Base-by-base conservation (phyloP, 2,329 filamentous ascomycete species). In the Rutstroemia sp. region DNA sequence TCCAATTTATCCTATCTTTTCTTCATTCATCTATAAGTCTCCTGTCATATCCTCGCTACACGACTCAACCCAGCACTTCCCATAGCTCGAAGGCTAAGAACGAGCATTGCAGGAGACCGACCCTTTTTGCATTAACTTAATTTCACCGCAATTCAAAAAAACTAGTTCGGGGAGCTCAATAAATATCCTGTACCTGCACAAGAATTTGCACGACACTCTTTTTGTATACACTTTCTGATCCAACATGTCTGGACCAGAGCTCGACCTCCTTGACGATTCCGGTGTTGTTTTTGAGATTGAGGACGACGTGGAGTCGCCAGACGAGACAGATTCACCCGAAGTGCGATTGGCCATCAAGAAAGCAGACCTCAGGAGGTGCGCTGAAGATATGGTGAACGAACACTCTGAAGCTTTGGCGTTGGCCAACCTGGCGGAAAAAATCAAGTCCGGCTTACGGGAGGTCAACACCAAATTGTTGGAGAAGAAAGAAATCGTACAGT, bases 401-500 rank as follows among this genome's bases (percentile, higher is more conserved):
- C 52, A 55, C 14, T 55, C 52, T 2, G 52, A 55, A 49, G 52
- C 52, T 37, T 14, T 55, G n/a, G 52, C 52, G 17, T 39, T 55
- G n/a, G 34, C 52, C 49, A 37, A 38, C 41, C 34, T 55, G 23
- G 52, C 52, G 34, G 48, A 55, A 19, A 55, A 34, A 25, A 55
- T 55, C 16, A 48, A 55, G 42, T 50, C 52, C n/a, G 52, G 52
- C n/a, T 48, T 55, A 2, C 48, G 49, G 17, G 52, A 55, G 27
- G 52, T 55, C 23, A 55, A 55, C 38, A 34, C 8, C 8, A 55
- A 50, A 19, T 44, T 55, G 21, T 30, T 55, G 38, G 52, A 55
- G 38, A 55, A 55, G 46, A 49, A 55, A 14, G 52, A 55, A 50
- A 50, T 55, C 21, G 52, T 55, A 14, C 52, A 55, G 25, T 55